A percentile compares a stretch with the other conserved stretches of the same genome.
Evolutionary conservation across 2,329 filamentous ascomycete genomes (phyloP).

Genomic region (Pseudopyricularia cyperi): DNA sequence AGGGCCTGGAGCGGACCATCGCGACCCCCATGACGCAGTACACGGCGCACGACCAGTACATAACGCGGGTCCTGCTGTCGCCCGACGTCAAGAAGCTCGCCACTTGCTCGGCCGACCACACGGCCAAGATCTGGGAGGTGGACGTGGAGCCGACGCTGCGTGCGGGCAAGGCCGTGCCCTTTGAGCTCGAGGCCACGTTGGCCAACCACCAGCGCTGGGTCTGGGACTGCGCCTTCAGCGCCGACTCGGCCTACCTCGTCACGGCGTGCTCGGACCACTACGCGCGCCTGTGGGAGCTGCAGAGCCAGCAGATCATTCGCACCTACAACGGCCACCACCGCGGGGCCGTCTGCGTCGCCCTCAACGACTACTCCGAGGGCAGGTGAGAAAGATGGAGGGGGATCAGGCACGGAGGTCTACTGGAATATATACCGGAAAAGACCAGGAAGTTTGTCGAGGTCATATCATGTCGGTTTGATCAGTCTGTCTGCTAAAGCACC

Average conservation of each 20-base stretch:
- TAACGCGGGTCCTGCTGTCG: conserved; percentile 81
- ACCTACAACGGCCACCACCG: conserved; percentile 94
- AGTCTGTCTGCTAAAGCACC: too few species aligned
- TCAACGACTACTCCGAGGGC: conserved; percentile 70
- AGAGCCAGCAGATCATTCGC: conserved; percentile 76
- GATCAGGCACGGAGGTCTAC: too few species aligned
- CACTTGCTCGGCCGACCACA: conserved; percentile 86
- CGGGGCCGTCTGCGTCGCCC: conserved; percentile 79
- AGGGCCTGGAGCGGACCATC: conserved; percentile 68
- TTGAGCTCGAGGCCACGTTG: conserved; percentile 74
- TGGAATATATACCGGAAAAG: neutral
- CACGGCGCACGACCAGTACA: conserved; percentile 81
- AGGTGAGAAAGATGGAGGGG: conserved; percentile 17
- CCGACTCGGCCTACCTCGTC: conserved; percentile 84
- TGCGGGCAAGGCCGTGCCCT: conserved; percentile 37
- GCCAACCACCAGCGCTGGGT: conserved; percentile 92
- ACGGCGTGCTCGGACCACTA: conserved; percentile 93
- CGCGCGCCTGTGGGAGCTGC: conserved; percentile 79
- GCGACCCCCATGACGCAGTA: conserved; percentile 82
- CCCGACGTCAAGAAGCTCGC: conserved; percentile 90
- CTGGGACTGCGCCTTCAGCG: conserved; percentile 93
- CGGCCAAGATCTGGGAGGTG: conserved; percentile 93
- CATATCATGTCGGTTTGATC: too few species aligned
- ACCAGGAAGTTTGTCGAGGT: neutral
- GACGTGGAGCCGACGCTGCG: conserved; percentile 43